Percentiles rank a stretch among this genome's conserved stretches.
Conservation (phyloP, 2,329 filamentous ascomycete species). For the Colletotrichum sp. region DNA sequence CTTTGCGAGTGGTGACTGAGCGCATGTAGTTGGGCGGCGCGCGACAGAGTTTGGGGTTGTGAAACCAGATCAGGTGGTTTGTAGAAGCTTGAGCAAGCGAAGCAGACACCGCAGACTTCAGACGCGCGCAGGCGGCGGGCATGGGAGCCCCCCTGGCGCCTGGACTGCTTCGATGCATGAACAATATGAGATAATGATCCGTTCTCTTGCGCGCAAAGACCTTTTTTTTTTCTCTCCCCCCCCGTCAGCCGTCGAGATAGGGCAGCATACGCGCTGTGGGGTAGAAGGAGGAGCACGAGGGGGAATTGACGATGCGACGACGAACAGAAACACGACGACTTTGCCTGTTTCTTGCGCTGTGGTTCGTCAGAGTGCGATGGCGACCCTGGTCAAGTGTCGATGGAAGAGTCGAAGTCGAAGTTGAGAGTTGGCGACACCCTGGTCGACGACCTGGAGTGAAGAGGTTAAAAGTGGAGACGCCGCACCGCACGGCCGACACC, state of each 20-base stretch:
- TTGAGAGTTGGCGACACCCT: background rate
- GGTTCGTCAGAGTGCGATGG: slow-evolving; percentile 12
- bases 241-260: background rate
- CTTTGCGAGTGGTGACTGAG: background rate
- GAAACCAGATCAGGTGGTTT: slow-evolving; percentile 13
- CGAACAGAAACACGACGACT: background rate
- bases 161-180: background rate
- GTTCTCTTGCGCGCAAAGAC: background rate
- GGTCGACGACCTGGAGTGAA: background rate
- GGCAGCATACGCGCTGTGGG: background rate
- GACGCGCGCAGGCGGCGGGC: background rate
- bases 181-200: background rate
- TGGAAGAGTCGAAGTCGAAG: background rate
- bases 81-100: background rate
- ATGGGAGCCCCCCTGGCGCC: background rate
- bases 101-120: background rate
- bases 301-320: background rate
- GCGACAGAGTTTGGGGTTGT: slow-evolving; percentile 13
- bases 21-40: background rate
- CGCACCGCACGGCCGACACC: slow-evolving; percentile 9
- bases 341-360: background rate
- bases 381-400: background rate
- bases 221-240: background rate
- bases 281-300: background rate
- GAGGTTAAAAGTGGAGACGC: slow-evolving; percentile 3